Evolutionary conservation across 2,329 filamentous ascomycete species (phyloP).

Genomic region (Dactylellina haptotyla): DNA sequence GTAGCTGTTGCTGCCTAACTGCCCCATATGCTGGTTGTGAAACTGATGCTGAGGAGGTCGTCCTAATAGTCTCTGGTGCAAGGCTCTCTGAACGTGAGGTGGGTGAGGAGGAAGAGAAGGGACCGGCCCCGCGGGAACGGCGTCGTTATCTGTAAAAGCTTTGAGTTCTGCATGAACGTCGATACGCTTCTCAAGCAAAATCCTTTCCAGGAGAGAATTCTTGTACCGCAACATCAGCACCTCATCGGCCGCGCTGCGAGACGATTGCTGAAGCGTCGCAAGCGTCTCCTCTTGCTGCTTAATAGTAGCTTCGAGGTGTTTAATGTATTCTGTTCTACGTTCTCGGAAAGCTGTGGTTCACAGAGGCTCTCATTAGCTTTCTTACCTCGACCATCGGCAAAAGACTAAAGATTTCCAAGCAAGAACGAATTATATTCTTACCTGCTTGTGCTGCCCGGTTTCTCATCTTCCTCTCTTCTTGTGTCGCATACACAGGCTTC

Average conservation of each 20-base stretch:
- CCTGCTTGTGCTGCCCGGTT: slow-evolving; percentile 95
- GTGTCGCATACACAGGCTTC: slow-evolving; percentile 98
- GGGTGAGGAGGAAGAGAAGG: slow-evolving; percentile 60
- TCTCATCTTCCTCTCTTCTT: slow-evolving; percentile 96
- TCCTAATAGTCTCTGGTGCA: slow-evolving; percentile 48
- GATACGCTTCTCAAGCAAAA: slow-evolving; percentile 96
- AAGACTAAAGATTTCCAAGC: background rate
- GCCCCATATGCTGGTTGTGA: slow-evolving; percentile 43
- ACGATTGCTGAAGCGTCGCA: slow-evolving; percentile 90
- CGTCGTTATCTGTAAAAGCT: slow-evolving; percentile 88
- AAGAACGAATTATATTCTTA: slow-evolving; percentile 41
- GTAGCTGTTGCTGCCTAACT: slow-evolving; percentile 30
- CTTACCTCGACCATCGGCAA: background rate
- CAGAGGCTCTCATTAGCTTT: background rate
- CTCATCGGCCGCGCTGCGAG: slow-evolving; percentile 93
- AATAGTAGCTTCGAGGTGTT: slow-evolving; percentile 96
- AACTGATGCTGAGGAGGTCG: slow-evolving; percentile 43
- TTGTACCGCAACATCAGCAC: slow-evolving; percentile 98
- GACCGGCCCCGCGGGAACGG: slow-evolving; percentile 63
- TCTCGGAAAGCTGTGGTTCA: slow-evolving; percentile 77
- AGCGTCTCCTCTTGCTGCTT: slow-evolving; percentile 95
- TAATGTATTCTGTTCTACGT: slow-evolving; percentile 97
- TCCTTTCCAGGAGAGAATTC: slow-evolving; percentile 93
- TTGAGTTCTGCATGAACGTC: slow-evolving; percentile 96
- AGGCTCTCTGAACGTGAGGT: slow-evolving; percentile 58